A percentile compares a stretch with the other conserved stretches of the same genome.
Conservation (phyloP, 805 yeast species). For the Starmerella tilneyi region DNA sequence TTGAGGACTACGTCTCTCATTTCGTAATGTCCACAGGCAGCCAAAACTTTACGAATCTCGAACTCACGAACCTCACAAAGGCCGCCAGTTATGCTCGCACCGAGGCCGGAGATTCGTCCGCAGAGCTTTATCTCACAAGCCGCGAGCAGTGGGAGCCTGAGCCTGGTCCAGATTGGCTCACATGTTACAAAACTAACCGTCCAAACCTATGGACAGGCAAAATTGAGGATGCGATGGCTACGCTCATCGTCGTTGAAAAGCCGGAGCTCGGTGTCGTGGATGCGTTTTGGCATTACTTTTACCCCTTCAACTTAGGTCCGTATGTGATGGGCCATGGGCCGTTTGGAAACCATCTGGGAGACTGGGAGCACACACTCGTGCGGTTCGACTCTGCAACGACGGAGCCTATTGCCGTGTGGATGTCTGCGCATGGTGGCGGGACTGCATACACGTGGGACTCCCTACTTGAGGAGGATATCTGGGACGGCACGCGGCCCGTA, state of each 20-base stretch:
- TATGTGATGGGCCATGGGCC: constrained; percentile 97
- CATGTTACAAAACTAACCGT: constrained; percentile 49
- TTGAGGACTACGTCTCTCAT: constrained; percentile 55
- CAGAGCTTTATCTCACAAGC: constrained; percentile 49
- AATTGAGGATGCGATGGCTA: constrained; percentile 67
- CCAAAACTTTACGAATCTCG: constrained; percentile 30
- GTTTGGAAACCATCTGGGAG: constrained; percentile 93
- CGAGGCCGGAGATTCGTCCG: constrained; percentile 30
- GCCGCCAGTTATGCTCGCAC: constrained; percentile 20
- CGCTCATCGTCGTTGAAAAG: constrained; percentile 74
- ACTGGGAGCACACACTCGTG: constrained; percentile 93
- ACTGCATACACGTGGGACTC: constrained; percentile 74
- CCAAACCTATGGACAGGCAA: constrained; percentile 67
- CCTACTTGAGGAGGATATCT: constrained; percentile 38
- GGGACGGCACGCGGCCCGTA: constrained; percentile 47
- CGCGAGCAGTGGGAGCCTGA: constrained; percentile 56
- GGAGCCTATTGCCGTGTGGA: constrained; percentile 75
- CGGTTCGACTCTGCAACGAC: constrained; percentile 59
- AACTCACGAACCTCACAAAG: constrained; percentile 11
- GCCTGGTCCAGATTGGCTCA: constrained; percentile 58
- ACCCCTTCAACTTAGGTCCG: constrained; percentile 89
- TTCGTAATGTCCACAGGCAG: constrained; percentile 48
- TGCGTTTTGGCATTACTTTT: constrained; percentile 92
- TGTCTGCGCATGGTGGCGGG: constrained; percentile 98
- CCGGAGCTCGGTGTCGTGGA: constrained; percentile 73